Evolutionary conservation across 2,329 filamentous ascomycete species (phyloP).

Genomic region (Huntiella decipiens): DNA sequence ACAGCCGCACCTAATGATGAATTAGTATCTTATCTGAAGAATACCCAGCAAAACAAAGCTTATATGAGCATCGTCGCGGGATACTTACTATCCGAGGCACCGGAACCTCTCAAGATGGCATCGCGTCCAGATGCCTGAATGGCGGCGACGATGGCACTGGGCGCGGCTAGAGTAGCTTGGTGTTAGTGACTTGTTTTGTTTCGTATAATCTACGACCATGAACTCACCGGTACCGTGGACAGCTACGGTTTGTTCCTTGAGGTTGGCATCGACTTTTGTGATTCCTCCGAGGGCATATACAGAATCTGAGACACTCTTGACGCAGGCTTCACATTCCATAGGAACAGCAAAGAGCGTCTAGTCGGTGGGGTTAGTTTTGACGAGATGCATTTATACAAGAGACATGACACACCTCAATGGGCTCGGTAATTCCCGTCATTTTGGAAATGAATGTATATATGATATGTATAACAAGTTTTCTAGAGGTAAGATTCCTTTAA

Average conservation of each 20-base stretch:
- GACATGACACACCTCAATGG: slow-evolving; percentile 14
- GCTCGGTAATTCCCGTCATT: slow-evolving; percentile 14
- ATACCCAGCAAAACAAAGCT: neutral
- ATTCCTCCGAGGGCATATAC: slow-evolving; percentile 64
- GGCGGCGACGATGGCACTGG: slow-evolving; percentile 71
- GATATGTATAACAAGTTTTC: neutral
- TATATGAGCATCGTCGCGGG: neutral
- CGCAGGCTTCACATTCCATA: slow-evolving; percentile 75
- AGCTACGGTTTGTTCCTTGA: slow-evolving; percentile 66
- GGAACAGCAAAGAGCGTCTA: slow-evolving; percentile 91
- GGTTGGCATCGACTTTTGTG: slow-evolving; percentile 60
- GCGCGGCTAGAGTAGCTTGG: slow-evolving; percentile 37
- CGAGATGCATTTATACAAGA: neutral
- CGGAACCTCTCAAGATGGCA: slow-evolving; percentile 81
- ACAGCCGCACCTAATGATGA: slow-evolving; percentile 50
- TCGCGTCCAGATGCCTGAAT: slow-evolving; percentile 83
- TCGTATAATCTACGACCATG: neutral
- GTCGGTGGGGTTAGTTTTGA: neutral
- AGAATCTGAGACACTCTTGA: slow-evolving; percentile 67
- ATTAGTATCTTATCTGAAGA: neutral
- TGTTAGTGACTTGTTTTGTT: too few species aligned
- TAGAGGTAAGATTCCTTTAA: too few species aligned
- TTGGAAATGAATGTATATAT: slow-evolving; percentile 2
- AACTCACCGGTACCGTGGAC: slow-evolving; percentile 60
- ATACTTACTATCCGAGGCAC: slow-evolving; percentile 56